A percentile compares a stretch with the other conserved stretches of the same genome.
phyloP scores from a whole-genome alignment of 2,329 filamentous ascomycete genomes.

The Colletotrichum godetiae region DNA sequence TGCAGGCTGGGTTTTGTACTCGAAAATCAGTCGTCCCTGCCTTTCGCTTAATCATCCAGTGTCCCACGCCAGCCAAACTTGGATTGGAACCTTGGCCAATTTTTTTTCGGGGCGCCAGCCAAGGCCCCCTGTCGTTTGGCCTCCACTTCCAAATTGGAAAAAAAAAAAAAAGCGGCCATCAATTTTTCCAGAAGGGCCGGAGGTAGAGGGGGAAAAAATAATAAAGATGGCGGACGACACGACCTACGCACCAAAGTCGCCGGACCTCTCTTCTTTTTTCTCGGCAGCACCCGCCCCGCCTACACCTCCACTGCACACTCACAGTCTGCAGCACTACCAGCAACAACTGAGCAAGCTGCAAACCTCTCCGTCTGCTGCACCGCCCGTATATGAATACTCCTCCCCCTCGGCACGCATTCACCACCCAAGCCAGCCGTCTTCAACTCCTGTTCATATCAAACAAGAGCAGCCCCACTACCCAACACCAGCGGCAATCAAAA shows the following conservation, averaged over 20 bases:
- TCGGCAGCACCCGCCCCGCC: constrained; percentile 47
- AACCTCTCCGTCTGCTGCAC: constrained; percentile 21
- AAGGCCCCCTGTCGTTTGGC: constrained; percentile 22
- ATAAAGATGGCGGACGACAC: constrained; percentile 59
- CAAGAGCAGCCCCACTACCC: constrained; percentile 35
- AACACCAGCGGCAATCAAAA: constrained; percentile 34
- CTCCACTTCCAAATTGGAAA: constrained; percentile 5
- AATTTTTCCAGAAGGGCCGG: constrained; percentile 28
- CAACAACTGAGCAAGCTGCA: constrained; percentile 25
- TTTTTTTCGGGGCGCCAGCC: not conserved
- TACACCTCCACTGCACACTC: constrained; percentile 41
- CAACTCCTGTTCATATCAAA: constrained; percentile 36
- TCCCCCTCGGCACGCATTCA: constrained; percentile 30
- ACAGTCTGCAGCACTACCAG: constrained; percentile 42
- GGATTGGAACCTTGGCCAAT: not conserved
- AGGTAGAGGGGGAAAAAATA: constrained; percentile 5
- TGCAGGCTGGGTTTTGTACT: constrained; percentile 17
- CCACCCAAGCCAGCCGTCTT: constrained; percentile 34
- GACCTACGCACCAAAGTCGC: constrained; percentile 68
- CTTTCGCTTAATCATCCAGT: constrained; percentile 33
- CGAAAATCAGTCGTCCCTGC: constrained; percentile 20
- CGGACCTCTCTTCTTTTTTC: constrained; percentile 69
- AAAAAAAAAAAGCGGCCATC: constrained; percentile 6
- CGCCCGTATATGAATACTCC: constrained; percentile 36
- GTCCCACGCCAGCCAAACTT: constrained; percentile 17